Evolutionary conservation across 1,284 basidiomycete species (phyloP).

Genomic region (Tranzscheliella williamsii): DNA sequence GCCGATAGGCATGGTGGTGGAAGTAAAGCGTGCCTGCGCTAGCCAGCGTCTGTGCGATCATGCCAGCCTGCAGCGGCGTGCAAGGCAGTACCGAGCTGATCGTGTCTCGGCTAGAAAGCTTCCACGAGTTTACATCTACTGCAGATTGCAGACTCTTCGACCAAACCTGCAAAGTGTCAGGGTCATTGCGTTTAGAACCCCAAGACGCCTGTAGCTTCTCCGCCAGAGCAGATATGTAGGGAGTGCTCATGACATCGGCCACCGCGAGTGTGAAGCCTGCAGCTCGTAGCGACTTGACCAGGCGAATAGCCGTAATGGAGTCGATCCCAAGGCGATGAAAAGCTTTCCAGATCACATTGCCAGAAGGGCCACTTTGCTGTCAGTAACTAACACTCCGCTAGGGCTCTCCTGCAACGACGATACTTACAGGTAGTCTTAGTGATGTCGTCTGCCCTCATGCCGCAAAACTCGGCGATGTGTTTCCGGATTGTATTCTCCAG

Average conservation of each 20-base stretch:
- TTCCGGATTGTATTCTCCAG: conserved; percentile 21
- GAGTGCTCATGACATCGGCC: conserved; percentile 36
- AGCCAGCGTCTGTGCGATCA: conserved; percentile 51
- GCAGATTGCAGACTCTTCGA: neutral
- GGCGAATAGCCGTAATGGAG: conserved; percentile 51
- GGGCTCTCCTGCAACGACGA: conserved; percentile 1
- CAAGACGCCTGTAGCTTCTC: conserved; percentile 7
- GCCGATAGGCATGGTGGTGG: conserved; percentile 40
- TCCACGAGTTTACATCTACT: conserved; percentile 10
- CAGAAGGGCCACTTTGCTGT: no score
- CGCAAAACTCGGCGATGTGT: conserved; percentile 20
- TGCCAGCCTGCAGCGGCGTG: conserved; percentile 57
- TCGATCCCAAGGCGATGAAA: conserved; percentile 57
- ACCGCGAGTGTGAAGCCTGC: conserved; percentile 26
- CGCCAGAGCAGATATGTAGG: conserved; percentile 36
- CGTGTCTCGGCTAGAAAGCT: conserved; percentile 10
- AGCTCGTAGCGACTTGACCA: conserved; percentile 28
- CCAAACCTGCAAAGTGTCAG: conserved; percentile 4
- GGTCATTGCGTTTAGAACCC: neutral
- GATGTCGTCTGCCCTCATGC: conserved; percentile 18
- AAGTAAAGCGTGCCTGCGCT: conserved; percentile 42
- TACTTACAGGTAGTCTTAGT: conserved; percentile 25
- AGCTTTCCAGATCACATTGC: conserved; percentile 10
- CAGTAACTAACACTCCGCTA: no score
- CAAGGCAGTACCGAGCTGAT: conserved; percentile 44